A percentile compares a stretch with the other conserved stretches of the same genome.
Evolutionary conservation across 352 stramenopile genomes (phyloP).

Genomic region (Pythium oligandrum): DNA sequence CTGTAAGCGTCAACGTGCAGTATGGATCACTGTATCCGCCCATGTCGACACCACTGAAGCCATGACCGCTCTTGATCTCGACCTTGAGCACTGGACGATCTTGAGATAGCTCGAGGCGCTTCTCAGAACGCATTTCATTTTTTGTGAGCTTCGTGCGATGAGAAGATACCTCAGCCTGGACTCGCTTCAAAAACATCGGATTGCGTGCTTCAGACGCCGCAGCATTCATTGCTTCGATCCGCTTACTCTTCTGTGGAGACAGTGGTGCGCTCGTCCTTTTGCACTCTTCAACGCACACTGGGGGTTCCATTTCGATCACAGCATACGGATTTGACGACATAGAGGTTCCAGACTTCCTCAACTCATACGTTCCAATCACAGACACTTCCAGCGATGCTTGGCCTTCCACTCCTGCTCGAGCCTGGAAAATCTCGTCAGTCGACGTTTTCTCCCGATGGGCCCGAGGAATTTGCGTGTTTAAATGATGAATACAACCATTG

Average conservation of each 20-base stretch:
- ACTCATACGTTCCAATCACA: constrained; percentile 34
- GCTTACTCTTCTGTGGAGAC: constrained; percentile 45
- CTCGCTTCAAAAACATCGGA: constrained; percentile 41
- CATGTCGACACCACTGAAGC: constrained; percentile 45
- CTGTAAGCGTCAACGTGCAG: constrained; percentile 56
- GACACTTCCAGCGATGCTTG: constrained; percentile 55
- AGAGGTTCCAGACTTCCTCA: constrained; percentile 23
- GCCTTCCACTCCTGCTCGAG: constrained; percentile 42
- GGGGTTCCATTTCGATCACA: constrained; percentile 55
- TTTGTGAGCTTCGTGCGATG: constrained; percentile 44
- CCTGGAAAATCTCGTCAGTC: constrained; percentile 57
- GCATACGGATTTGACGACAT: constrained; percentile 43
- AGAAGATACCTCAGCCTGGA: constrained; percentile 50
- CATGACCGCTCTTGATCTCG: constrained; percentile 55
- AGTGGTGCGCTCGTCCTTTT: constrained; percentile 39
- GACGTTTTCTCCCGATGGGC: constrained; percentile 51
- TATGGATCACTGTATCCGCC: constrained; percentile 75
- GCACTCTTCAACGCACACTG: constrained; percentile 46
- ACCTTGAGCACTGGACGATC: constrained; percentile 43
- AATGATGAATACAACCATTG: constrained; percentile 70
- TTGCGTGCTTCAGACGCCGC: constrained; percentile 35
- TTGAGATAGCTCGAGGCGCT: constrained; percentile 19
- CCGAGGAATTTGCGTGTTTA: constrained; percentile 53
- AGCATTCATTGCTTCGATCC: constrained; percentile 26
- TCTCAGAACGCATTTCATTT: constrained; percentile 59